Base-by-base conservation (phyloP, 2,329 filamentous ascomycete species). In the Fusarium avenaceum region DNA sequence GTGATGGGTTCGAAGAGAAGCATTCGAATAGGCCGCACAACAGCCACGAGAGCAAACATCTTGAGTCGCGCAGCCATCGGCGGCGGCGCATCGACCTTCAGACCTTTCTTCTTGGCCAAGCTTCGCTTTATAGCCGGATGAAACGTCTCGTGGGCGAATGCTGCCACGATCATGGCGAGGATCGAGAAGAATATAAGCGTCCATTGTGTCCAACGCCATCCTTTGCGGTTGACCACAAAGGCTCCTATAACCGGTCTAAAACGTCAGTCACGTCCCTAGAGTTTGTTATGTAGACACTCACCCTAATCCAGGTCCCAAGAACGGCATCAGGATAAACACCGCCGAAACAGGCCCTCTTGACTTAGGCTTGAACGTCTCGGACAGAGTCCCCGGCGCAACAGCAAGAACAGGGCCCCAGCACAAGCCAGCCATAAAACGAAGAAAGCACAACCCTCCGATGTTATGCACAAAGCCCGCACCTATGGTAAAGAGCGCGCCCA, bases 1-100 rank as follows among this genome's bases (percentile, higher is more conserved):
- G 90, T 85, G 38, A 91, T 89, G 4, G 89, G 88, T 69, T 91
- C 89, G 2, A 84, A 83, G 40, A 88, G 72, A 9, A 91, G 80
- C 81, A 92, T 88, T 44, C 83, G 81, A 1, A 89, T 19, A 0
- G 87, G 87, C 13, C 86, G 80, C 17, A 85, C 62, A 2, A 87
- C 73, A 3, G 82, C 81, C 1, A 81, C 75, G 0, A 80, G 76
- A 4, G 83, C 62, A 58, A 85, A 84, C 2, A 63, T 19, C 20
- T 66, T 70, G 26, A 80, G 44, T 5, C 71, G 75, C 9, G 70
- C 50, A 1, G 46, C 10, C 5, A 77, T 15, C 0, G 80, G 74
- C 0, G 75, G 72, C 0, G 51, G 49, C 0, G 69, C 65, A 2
- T 76, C 73, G 0, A 76, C 26, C 0, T 74, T 39, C 6, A 78